A percentile compares a stretch with the other conserved stretches of the same genome.
These are phyloP conservation scores for Dacryopinax primogenitus DNA, from an alignment of 768 basidiomycete species.

Conservation along the genomic window DNA sequence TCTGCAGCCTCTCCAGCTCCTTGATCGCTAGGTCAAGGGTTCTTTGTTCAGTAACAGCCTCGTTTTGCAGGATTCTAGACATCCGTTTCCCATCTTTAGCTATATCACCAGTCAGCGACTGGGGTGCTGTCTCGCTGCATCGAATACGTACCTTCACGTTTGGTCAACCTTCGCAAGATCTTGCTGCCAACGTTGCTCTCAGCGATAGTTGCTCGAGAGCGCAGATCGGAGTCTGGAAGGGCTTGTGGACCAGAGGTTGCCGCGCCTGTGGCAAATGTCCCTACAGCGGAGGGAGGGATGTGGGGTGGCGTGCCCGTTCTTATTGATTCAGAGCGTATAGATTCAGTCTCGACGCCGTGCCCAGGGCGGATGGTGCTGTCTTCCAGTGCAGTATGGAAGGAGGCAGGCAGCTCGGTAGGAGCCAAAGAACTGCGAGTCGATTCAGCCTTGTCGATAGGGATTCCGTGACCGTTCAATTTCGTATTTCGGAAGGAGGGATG, in stretches of 20 bases:
- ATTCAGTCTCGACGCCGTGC: background rate
- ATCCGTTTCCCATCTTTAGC: conserved; percentile 48
- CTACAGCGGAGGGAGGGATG: background rate
- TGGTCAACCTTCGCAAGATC: background rate
- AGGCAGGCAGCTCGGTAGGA: background rate
- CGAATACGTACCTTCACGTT: background rate
- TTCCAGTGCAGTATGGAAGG: background rate
- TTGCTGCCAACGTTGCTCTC: background rate
- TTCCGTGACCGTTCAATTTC: background rate
- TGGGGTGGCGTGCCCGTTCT: background rate
- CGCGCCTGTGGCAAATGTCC: background rate
- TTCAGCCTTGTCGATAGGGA: background rate
- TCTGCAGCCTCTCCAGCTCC: conserved; percentile 55
- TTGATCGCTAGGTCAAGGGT: conserved; percentile 47
- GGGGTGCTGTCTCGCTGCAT: background rate
- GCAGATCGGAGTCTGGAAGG: background rate
- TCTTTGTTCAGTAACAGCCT: conserved; percentile 54
- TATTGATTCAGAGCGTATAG: background rate
- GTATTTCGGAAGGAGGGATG: background rate
- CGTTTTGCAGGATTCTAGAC: conserved; percentile 56
- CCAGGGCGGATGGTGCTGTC: background rate
- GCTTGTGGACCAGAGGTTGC: background rate
- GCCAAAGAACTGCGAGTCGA: background rate
- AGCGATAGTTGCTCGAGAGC: background rate
- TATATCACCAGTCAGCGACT: conserved; percentile 20